Evolutionary conservation across 75 land plant species (phyloP).

Genomic region (Ceratopteris richardii): DNA sequence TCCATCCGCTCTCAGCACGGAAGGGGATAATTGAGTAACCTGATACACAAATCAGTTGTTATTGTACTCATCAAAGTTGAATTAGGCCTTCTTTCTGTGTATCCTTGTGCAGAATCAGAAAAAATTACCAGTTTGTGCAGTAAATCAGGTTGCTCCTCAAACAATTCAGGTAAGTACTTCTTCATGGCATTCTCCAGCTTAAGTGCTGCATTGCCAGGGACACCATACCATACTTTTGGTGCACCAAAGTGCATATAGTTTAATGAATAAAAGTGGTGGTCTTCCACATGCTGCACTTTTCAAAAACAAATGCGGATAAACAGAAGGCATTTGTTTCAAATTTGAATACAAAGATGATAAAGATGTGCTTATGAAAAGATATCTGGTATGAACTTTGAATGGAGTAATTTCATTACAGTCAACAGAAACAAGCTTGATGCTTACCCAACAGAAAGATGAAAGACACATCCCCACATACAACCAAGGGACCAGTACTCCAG

Average conservation of each 20-base stretch:
- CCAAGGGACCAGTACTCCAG: slow-evolving; percentile 95
- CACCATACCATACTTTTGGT: slow-evolving; percentile 93
- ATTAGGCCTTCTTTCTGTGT: too few species aligned
- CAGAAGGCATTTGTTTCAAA: not conserved
- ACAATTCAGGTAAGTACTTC: slow-evolving; percentile 69
- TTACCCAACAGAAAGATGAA: slow-evolving; percentile 98
- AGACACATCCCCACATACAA: slow-evolving; percentile 96
- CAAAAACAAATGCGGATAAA: not conserved
- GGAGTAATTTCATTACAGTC: too few species aligned
- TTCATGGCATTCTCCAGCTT: slow-evolving; percentile 69
- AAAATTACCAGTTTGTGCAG: slow-evolving; percentile 60
- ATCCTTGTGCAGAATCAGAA: too few species aligned
- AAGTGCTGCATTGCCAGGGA: slow-evolving; percentile 61
- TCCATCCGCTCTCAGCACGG: slow-evolving; percentile 67
- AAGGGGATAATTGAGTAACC: slow-evolving; percentile 95
- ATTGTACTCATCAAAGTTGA: not conserved
- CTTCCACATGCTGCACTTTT: slow-evolving; percentile 81
- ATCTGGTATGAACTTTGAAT: too few species aligned
- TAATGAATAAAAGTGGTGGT: slow-evolving; percentile 78
- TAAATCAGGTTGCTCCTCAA: slow-evolving; percentile 76
- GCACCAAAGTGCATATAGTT: slow-evolving; percentile 82
- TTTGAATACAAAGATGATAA: too few species aligned
- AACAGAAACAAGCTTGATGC: too few species aligned
- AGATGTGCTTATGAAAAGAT: too few species aligned
- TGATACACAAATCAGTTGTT: slow-evolving; percentile 14